These are phyloP conservation scores for Schizosaccharomyces osmophilus DNA, from an alignment of 805 yeast genomes.

Conservation along the genomic window DNA sequence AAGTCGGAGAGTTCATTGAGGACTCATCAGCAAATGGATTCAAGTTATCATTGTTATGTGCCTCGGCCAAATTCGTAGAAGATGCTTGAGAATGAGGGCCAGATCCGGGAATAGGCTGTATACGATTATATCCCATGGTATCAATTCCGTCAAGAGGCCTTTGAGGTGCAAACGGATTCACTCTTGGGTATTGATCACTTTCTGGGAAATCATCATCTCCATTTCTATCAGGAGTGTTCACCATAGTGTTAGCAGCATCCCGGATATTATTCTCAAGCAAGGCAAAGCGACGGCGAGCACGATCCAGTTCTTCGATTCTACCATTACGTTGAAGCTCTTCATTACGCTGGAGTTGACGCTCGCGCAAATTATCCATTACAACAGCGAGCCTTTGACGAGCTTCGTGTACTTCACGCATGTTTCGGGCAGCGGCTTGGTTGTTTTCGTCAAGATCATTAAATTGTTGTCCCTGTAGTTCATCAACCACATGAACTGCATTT, in stretches of 20 bases:
- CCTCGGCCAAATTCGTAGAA: no score
- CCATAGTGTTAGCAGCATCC: neutral
- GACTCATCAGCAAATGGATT: no score
- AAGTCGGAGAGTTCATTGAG: no score
- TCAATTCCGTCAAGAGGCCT: no score
- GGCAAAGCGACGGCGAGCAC: neutral
- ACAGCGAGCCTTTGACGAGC: neutral
- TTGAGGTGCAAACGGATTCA: no score
- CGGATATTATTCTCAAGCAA: neutral
- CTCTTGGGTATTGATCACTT: no score
- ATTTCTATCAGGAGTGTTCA: no score
- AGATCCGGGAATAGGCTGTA: no score
- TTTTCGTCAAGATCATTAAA: slow-evolving; percentile 5
- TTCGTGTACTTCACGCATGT: slow-evolving; percentile 7
- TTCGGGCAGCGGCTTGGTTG: slow-evolving; percentile 8
- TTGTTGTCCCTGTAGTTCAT: slow-evolving; percentile 1
- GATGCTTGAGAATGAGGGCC: no score
- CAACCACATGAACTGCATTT: slow-evolving; percentile 7
- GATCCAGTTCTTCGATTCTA: neutral
- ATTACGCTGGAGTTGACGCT: neutral
- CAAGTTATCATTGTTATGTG: no score
- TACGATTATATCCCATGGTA: no score
- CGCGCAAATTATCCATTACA: neutral
- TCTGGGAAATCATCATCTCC: no score
- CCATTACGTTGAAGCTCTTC: neutral